A percentile compares a stretch with the other conserved stretches of the same genome.
phyloP scores from a whole-genome alignment of 1,284 basidiomycete genomes.

The Cutaneotrichosporon cyanovorans region DNA sequence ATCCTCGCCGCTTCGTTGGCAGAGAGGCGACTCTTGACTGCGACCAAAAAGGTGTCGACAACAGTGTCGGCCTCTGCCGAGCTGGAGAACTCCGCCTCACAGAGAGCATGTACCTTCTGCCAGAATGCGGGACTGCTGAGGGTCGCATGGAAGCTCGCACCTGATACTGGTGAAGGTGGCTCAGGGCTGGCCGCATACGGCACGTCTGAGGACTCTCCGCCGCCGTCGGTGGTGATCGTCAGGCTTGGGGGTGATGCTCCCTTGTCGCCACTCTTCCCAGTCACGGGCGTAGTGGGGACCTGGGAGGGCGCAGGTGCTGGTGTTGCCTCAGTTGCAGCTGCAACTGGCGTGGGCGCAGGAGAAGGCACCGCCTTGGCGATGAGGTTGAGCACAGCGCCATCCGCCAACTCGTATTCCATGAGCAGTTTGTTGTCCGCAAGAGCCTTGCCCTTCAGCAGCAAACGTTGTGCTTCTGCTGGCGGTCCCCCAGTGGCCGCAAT shows the following conservation, averaged over 20 bases:
- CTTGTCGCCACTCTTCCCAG: neutral
- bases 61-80: conserved; percentile 54
- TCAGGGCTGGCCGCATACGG: neutral
- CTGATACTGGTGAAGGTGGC: conserved; percentile 26
- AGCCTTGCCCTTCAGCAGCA: conserved; percentile 85
- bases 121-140: conserved; percentile 70
- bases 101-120: conserved; percentile 58
- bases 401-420: conserved; percentile 74
- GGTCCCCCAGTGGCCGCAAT: conserved; percentile 50
- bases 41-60: conserved; percentile 43
- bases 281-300: conserved; percentile 2
- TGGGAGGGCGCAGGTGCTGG: conserved; percentile 10
- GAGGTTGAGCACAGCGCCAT: conserved; percentile 71
- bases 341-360: conserved; percentile 3
- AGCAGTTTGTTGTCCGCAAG: conserved; percentile 76
- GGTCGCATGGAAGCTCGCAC: conserved; percentile 55
- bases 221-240: conserved; percentile 45
- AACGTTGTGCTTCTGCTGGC: conserved; percentile 68
- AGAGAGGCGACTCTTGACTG: conserved; percentile 39
- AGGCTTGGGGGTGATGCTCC: conserved; percentile 31
- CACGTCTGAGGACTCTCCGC: conserved; percentile 27
- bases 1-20: conserved; percentile 46
- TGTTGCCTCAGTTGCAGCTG: neutral
- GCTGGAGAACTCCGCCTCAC: conserved; percentile 60
- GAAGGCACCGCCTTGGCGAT: conserved; percentile 56